phyloP scores from a whole-genome alignment of 371 early-diverging fungal species.

The Saksenaea vasiformis region DNA sequence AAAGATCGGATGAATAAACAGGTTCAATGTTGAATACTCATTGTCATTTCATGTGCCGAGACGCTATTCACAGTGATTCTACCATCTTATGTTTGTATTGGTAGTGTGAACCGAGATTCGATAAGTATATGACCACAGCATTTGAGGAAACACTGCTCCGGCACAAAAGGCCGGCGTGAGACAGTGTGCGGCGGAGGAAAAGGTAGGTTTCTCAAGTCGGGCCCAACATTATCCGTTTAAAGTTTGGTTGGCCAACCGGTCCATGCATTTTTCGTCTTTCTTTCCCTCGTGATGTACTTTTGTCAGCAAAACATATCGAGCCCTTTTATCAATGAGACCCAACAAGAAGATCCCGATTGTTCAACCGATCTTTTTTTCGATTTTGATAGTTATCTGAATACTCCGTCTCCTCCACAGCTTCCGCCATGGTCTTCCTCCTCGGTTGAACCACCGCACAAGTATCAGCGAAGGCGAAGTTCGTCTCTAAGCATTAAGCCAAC shows the following conservation, averaged over 20 bases:
- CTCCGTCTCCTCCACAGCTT: background rate
- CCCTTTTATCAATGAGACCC: background rate
- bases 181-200: background rate
- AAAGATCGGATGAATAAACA: too few species aligned
- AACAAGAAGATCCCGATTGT: background rate
- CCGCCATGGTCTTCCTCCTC: constrained; percentile 2
- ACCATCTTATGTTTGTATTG: too few species aligned
- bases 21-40: too few species aligned
- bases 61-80: too few species aligned
- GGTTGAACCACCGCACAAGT: constrained; percentile 4
- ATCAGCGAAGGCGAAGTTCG: constrained; percentile 10
- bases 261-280: constrained; percentile 1
- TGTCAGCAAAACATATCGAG: background rate
- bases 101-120: too few species aligned
- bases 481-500: constrained; percentile 7
- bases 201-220: constrained; percentile 2
- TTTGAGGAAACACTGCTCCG: background rate
- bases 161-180: background rate
- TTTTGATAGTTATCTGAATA: constrained; percentile 2
- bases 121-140: too few species aligned
- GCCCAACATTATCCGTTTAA: background rate
- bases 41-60: too few species aligned
- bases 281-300: background rate
- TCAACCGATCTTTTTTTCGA: constrained; percentile 1
- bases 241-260: constrained; percentile 1